A percentile compares a stretch with the other conserved stretches of the same genome.
These are phyloP conservation scores for Sporothrix mexicana DNA, from an alignment of 2,329 filamentous ascomycete species.

Conservation along the genomic window DNA sequence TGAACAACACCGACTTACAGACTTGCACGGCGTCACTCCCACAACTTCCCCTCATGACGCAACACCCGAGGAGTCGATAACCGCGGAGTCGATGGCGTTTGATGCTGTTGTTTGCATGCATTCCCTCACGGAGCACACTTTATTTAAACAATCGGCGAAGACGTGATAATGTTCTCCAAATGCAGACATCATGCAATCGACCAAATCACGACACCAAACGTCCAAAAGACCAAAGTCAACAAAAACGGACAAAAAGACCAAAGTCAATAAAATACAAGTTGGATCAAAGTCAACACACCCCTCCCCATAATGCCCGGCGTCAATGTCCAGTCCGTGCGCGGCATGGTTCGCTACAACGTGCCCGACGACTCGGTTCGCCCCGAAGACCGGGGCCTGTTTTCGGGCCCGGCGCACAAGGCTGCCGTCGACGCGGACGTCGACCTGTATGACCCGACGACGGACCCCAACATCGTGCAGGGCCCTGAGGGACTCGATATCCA, in stretches of 20 bases:
- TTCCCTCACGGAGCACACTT: background rate
- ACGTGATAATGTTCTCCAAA: background rate
- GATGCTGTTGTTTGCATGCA: too few species aligned
- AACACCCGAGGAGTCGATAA: background rate
- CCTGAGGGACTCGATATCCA: constrained; percentile 20
- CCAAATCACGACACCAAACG: too few species aligned
- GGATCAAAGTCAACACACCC: too few species aligned
- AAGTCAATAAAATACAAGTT: background rate
- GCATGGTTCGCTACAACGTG: constrained; percentile 27
- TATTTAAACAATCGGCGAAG: background rate
- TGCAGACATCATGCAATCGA: background rate
- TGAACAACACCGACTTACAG: background rate
- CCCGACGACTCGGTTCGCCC: constrained; percentile 19
- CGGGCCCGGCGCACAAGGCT: constrained; percentile 22
- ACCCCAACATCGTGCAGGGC: constrained; percentile 22
- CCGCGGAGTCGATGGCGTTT: constrained; percentile 11
- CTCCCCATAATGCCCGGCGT: constrained; percentile 27
- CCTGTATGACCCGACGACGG: background rate
- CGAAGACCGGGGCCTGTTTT: constrained; percentile 15
- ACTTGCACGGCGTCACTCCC: too few species aligned
- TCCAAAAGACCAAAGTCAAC: background rate
- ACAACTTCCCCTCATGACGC: background rate
- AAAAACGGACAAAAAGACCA: too few species aligned
- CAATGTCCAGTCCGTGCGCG: constrained; percentile 4
- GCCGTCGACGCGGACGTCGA: constrained; percentile 25